Conservation (phyloP, 2,329 filamentous ascomycete species). For the Xylaria polymorpha region DNA sequence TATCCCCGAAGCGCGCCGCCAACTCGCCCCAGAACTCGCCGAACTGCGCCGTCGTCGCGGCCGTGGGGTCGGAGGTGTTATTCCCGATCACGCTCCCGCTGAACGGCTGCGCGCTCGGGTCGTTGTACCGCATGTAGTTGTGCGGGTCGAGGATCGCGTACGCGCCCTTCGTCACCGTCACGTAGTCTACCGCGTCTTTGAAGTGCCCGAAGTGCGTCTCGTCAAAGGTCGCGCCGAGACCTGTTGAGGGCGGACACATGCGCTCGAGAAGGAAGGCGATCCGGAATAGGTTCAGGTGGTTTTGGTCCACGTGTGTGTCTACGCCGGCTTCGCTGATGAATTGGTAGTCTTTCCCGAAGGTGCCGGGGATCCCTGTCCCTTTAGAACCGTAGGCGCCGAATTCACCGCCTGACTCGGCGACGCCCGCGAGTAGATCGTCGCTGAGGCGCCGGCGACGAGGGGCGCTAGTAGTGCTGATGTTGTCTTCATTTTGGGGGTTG, state of each 20-base stretch:
- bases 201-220: conserved; percentile 61
- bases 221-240: conserved; percentile 61
- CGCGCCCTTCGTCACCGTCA: conserved; percentile 59
- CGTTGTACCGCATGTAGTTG: conserved; percentile 66
- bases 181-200: conserved; percentile 61
- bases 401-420: conserved; percentile 60
- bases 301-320: conserved; percentile 59
- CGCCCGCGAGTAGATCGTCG: conserved; percentile 61
- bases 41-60: conserved; percentile 61
- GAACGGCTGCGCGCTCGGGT: conserved; percentile 60
- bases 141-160: conserved; percentile 63
- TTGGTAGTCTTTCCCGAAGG: conserved; percentile 61
- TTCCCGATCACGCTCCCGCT: conserved; percentile 63
- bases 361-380: conserved; percentile 60
- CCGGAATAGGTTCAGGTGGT: conserved; percentile 61
- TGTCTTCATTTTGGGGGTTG: conserved; percentile 41
- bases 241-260: conserved; percentile 60
- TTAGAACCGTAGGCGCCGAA: conserved; percentile 58
- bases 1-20: conserved; percentile 57
- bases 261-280: conserved; percentile 63
- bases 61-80: conserved; percentile 56
- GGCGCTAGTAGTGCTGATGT: conserved; percentile 33
- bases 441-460: conserved; percentile 48
- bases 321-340: conserved; percentile 61
- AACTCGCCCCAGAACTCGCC: conserved; percentile 62